A percentile compares a stretch with the other conserved stretches of the same genome.
Evolutionary conservation across 1,284 basidiomycete genomes (phyloP).

Genomic region (Ustilago bromivora): DNA sequence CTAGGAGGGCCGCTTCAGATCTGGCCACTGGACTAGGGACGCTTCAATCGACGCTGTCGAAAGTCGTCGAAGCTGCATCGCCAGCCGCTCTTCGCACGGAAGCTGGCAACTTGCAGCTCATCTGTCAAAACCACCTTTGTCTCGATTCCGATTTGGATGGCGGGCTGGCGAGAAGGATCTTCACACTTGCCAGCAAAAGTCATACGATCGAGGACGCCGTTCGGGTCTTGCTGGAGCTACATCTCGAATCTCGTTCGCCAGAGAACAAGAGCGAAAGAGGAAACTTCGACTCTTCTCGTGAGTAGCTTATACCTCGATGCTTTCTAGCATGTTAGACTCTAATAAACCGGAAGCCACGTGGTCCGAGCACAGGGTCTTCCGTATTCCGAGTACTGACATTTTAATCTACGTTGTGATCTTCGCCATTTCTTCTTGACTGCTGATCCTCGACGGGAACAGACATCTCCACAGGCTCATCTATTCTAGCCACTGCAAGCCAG

Average conservation of each 20-base stretch:
- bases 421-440: not conserved
- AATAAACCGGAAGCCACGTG: constrained; percentile 4
- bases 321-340: not conserved
- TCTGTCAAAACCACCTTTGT: constrained; percentile 20
- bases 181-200: constrained; percentile 1
- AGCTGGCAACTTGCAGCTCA: constrained; percentile 26
- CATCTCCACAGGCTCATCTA: constrained; percentile 3
- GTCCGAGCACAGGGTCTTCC: constrained; percentile 22
- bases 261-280: not conserved
- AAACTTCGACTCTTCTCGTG: constrained; percentile 12
- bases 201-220: constrained; percentile 12
- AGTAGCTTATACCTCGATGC: not conserved
- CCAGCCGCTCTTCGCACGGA: constrained; percentile 22
- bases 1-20: not conserved
- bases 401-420: not conserved
- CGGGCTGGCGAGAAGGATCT: not conserved
- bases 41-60: constrained; percentile 12
- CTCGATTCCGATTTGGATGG: not conserved
- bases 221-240: constrained; percentile 18
- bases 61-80: constrained; percentile 20
- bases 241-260: not conserved
- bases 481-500: constrained; percentile 15
- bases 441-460: constrained; percentile 7
- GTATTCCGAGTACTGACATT: constrained; percentile 13
- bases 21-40: not conserved